These are phyloP conservation scores for Digitaria exilis DNA, from an alignment of 202 grass and related monocot species.

Conservation along the genomic window DNA sequence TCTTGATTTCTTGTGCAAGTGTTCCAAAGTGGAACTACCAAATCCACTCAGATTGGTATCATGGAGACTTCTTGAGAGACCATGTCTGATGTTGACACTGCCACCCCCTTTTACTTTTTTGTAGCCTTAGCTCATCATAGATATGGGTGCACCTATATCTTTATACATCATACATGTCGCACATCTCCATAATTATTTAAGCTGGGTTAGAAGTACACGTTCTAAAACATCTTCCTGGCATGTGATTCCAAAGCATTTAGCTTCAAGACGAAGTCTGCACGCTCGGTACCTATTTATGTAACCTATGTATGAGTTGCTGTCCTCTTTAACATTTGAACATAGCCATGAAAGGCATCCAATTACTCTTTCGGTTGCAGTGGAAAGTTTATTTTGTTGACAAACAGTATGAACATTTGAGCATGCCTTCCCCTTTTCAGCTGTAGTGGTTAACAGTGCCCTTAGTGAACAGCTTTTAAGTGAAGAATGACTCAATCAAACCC, in stretches of 20 bases:
- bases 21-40: constrained; percentile 31
- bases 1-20: constrained; percentile 18
- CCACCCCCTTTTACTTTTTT: constrained; percentile 35
- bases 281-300: neutral
- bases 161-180: constrained; percentile 9
- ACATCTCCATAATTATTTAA: constrained; percentile 16
- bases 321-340: constrained; percentile 27
- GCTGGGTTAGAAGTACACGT: neutral
- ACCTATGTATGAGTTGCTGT: neutral
- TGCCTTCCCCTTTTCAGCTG: neutral
- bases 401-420: constrained; percentile 24
- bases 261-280: neutral
- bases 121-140: neutral
- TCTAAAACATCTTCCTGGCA: constrained; percentile 7
- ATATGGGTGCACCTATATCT: constrained; percentile 22
- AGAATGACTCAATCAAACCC: neutral
- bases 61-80: constrained; percentile 16
- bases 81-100: constrained; percentile 40
- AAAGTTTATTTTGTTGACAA: constrained; percentile 26
- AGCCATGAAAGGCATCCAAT: constrained; percentile 31
- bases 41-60: constrained; percentile 42
- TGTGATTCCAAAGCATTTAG: constrained; percentile 21
- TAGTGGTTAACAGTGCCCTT: constrained; percentile 7
- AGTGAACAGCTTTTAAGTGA: neutral
- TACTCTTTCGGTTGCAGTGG: constrained; percentile 23